Percentiles rank a stretch among this genome's conserved stretches.
phyloP scores from a whole-genome alignment of 2,329 filamentous ascomycete species.

The Saccharata proteae region DNA sequence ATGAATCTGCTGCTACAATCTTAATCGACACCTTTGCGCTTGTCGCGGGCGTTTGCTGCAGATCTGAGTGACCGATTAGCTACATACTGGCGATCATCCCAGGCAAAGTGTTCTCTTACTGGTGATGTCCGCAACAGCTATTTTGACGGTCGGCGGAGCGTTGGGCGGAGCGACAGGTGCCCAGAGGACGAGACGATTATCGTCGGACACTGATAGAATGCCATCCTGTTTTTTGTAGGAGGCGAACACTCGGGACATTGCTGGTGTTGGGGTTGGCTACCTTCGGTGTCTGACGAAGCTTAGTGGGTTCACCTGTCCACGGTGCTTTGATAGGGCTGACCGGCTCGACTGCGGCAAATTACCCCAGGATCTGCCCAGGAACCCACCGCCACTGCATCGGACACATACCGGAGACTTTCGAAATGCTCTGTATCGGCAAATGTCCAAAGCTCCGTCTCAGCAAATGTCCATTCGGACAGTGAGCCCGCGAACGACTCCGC shows the following conservation, averaged over 20 bases:
- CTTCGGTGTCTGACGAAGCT: too few relatives aligned
- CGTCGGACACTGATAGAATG: conserved; percentile 59
- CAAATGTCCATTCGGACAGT: too few relatives aligned
- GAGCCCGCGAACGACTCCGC: too few relatives aligned
- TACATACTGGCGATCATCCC: not conserved
- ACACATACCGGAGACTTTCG: too few relatives aligned
- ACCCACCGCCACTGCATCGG: too few relatives aligned
- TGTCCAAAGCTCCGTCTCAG: too few relatives aligned
- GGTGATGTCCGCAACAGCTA: conserved; percentile 65
- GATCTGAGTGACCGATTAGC: conserved; percentile 41
- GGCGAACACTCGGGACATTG: conserved; percentile 25
- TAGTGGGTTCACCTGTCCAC: too few relatives aligned
- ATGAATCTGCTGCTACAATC: conserved; percentile 64
- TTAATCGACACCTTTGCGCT: conserved; percentile 87
- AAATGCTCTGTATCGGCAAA: too few relatives aligned
- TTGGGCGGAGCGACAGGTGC: conserved; percentile 58
- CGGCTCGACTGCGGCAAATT: too few relatives aligned
- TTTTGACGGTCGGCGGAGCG: conserved; percentile 51
- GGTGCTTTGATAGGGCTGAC: too few relatives aligned
- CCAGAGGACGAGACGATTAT: conserved; percentile 70
- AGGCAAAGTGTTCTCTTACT: conserved; percentile 39
- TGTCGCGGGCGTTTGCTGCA: conserved; percentile 88
- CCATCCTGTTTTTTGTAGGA: conserved; percentile 96
- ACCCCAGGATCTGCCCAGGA: too few relatives aligned
- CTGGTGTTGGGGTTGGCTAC: conserved; percentile 11